These are phyloP conservation scores for Theobroma grandiflorum DNA, from an alignment of 441 rosid species.

Conservation along the genomic window DNA sequence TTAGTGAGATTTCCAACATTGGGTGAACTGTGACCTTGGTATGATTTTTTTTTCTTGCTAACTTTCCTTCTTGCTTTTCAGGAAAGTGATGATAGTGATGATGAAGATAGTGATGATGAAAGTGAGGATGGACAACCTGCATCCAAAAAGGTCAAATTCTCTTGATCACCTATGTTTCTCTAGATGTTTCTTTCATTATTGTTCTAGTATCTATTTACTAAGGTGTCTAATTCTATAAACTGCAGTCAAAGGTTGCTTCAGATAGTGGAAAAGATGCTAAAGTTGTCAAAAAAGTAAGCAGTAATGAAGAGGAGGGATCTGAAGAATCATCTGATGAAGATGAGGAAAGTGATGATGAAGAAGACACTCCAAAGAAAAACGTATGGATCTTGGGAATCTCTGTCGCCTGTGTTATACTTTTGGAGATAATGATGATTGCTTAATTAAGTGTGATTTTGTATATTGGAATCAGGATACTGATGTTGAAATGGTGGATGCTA, in stretches of 20 bases:
- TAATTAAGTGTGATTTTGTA: neutral
- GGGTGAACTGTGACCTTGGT: neutral
- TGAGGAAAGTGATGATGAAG: slow-evolving; percentile 61
- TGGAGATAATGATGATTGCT: slow-evolving; percentile 3
- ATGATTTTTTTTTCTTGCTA: neutral
- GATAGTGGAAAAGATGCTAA: slow-evolving; percentile 33
- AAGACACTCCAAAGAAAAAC: slow-evolving; percentile 59
- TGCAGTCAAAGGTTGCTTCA: slow-evolving; percentile 38
- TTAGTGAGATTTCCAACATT: neutral
- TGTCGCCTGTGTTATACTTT: neutral
- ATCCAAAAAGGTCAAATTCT: slow-evolving; percentile 46
- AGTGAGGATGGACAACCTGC: slow-evolving; percentile 52
- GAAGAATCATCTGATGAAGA: slow-evolving; percentile 60
- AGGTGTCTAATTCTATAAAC: neutral
- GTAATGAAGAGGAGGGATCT: slow-evolving; percentile 65
- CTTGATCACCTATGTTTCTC: neutral
- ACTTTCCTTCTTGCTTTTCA: slow-evolving; percentile 15
- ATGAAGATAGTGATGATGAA: slow-evolving; percentile 43
- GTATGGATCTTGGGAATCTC: slow-evolving; percentile 29
- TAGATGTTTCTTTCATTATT: neutral
- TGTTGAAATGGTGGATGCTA: slow-evolving; percentile 70
- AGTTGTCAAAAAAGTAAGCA: slow-evolving; percentile 50
- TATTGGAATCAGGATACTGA: slow-evolving; percentile 53
- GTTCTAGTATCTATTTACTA: neutral
- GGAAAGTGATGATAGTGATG: slow-evolving; percentile 51